phyloP scores from a whole-genome alignment of 139 green algal species.

The Tetradesmus obliquus region DNA sequence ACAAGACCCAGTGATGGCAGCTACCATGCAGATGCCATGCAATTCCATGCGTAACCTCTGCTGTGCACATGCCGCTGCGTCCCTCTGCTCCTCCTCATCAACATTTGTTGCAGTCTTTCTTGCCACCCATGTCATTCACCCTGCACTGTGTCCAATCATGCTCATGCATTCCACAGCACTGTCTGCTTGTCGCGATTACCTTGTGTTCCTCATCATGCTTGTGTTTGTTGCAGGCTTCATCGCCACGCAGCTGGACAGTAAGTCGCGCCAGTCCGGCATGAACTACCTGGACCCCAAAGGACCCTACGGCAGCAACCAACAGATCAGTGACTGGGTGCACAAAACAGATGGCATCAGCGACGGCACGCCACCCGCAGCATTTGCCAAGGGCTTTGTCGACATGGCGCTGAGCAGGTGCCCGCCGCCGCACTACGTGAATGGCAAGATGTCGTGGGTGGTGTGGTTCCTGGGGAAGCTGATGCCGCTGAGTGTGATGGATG shows the following conservation, averaged over 20 bases:
- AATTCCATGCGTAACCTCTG: too few species aligned
- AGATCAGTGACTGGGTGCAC: slow-evolving; percentile 16
- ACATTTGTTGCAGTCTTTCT: too few species aligned
- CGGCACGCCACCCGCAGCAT: slow-evolving; percentile 5
- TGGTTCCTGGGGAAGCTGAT: slow-evolving; percentile 25
- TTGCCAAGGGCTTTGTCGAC: slow-evolving; percentile 26
- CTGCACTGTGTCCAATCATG: neutral
- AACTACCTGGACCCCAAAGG: slow-evolving; percentile 28
- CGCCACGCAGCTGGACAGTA: slow-evolving; percentile 17
- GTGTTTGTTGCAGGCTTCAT: slow-evolving; percentile 11
- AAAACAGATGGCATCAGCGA: slow-evolving; percentile 17
- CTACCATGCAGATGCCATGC: too few species aligned
- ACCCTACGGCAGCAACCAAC: neutral
- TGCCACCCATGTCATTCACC: too few species aligned
- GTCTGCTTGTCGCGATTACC: neutral
- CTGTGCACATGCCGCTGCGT: too few species aligned
- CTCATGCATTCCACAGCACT: neutral
- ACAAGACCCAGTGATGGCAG: too few species aligned
- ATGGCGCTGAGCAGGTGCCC: slow-evolving; percentile 6
- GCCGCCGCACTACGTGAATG: slow-evolving; percentile 8
- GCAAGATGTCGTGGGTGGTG: slow-evolving; percentile 20
- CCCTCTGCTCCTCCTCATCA: too few species aligned
- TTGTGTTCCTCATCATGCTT: neutral
- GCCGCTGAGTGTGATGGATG: slow-evolving; percentile 9
- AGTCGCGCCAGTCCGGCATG: neutral